Conservation (phyloP, 1,284 basidiomycete genomes). For the Marasmius oreades region DNA sequence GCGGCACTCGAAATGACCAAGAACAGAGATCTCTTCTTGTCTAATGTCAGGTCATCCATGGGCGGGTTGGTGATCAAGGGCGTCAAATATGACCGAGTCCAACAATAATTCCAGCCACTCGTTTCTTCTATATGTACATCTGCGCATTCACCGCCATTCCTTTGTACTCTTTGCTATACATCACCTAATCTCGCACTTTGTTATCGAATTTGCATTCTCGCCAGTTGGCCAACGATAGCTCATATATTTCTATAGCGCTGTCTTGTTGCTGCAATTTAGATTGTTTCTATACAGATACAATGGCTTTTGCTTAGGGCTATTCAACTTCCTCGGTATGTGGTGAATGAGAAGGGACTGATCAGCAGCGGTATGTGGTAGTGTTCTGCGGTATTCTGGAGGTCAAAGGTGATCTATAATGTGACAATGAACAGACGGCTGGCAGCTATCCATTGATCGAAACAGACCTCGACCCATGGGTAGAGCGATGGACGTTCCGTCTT, state of each 20-base stretch:
- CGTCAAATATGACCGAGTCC: conserved; percentile 75
- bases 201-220: neutral
- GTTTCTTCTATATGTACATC: conserved; percentile 3
- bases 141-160: conserved; percentile 6
- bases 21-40: conserved; percentile 76
- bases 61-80: conserved; percentile 74
- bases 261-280: neutral
- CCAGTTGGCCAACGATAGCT: neutral
- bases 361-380: conserved; percentile 92
- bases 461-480: conserved; percentile 86
- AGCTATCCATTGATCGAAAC: conserved; percentile 16
- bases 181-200: conserved; percentile 1
- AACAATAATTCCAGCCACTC: conserved; percentile 33
- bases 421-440: conserved; percentile 3
- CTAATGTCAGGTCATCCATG: conserved; percentile 85
- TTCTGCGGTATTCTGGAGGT: conserved; percentile 63
- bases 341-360: conserved; percentile 89
- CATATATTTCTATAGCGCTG: neutral
- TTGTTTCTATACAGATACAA: neutral
- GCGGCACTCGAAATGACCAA: conserved; percentile 91
- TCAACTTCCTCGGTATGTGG: conserved; percentile 83
- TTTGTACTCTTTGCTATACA: conserved; percentile 14
- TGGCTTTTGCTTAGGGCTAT: neutral
- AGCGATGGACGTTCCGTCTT: conserved; percentile 62
- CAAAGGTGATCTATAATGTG: conserved; percentile 65